Conservation (phyloP, 2,329 filamentous ascomycete species). For the Didymella arachidicola region DNA sequence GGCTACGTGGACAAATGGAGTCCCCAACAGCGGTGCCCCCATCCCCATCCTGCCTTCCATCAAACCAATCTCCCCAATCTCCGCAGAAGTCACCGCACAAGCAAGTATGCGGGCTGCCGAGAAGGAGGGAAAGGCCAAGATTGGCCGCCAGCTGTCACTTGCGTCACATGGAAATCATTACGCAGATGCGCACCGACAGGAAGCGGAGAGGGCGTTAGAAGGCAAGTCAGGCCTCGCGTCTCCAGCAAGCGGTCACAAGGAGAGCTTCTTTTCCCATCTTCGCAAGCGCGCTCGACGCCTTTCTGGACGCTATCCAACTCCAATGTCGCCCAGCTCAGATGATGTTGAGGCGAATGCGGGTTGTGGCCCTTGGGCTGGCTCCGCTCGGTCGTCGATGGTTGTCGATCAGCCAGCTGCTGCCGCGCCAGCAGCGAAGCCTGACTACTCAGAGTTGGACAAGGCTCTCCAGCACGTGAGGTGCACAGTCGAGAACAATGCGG, state of each 20-base stretch:
- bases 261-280: conserved; percentile 97
- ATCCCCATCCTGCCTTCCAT: conserved; percentile 97
- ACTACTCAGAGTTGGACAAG: conserved; percentile 67
- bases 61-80: conserved; percentile 93
- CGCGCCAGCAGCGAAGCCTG: conserved; percentile 56
- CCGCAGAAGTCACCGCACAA: conserved; percentile 89
- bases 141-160: conserved; percentile 91
- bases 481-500: conserved; percentile 60
- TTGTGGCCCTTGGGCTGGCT: conserved; percentile 82
- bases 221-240: conserved; percentile 79
- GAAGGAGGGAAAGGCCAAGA: conserved; percentile 77
- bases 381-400: conserved; percentile 83
- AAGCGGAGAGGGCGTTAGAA: conserved; percentile 89
- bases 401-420: conserved; percentile 64
- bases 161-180: conserved; percentile 94
- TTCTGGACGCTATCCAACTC: conserved; percentile 86
- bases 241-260: conserved; percentile 81
- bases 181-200: conserved; percentile 84
- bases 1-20: conserved; percentile 90
- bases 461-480: conserved; percentile 67
- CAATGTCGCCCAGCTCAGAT: conserved; percentile 79
- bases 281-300: conserved; percentile 91
- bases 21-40: conserved; percentile 76
- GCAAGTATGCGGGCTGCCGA: conserved; percentile 70
- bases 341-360: conserved; percentile 93